Evolutionary conservation across 305 asterid genomes (phyloP).

Genomic region (Plantago coronopus): DNA sequence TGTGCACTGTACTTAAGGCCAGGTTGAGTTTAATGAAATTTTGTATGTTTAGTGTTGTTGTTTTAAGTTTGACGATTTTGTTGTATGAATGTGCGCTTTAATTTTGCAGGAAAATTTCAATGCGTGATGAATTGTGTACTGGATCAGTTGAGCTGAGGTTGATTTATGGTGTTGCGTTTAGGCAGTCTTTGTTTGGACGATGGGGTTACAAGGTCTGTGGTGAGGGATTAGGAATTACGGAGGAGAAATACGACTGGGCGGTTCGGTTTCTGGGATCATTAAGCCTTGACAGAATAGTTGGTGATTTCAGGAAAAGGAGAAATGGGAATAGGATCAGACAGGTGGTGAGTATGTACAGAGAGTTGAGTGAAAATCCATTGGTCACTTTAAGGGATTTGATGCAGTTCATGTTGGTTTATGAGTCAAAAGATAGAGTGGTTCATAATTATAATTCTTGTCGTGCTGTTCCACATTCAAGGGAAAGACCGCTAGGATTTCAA

Average conservation of each 20-base stretch:
- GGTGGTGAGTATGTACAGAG: constrained; percentile 38
- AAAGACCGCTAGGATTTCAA: constrained; percentile 35
- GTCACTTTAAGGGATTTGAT: constrained; percentile 52
- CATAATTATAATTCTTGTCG: constrained; percentile 18
- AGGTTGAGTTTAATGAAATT: constrained; percentile 38
- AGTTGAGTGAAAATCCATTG: constrained; percentile 39
- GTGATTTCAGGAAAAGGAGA: constrained; percentile 33
- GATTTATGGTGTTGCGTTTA: constrained; percentile 48
- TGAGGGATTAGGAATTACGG: constrained; percentile 39
- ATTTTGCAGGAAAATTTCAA: constrained; percentile 57
- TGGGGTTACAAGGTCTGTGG: constrained; percentile 59
- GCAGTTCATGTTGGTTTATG: constrained; percentile 40
- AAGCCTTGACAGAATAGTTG: constrained; percentile 37
- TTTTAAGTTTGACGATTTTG: not conserved
- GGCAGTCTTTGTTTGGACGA: constrained; percentile 50
- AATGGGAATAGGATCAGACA: constrained; percentile 33
- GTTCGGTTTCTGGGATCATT: constrained; percentile 40
- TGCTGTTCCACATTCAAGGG: constrained; percentile 24
- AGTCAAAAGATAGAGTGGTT: constrained; percentile 22
- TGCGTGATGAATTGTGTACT: constrained; percentile 33
- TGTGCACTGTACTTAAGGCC: constrained; percentile 51
- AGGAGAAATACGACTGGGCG: constrained; percentile 35
- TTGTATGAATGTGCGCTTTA: not conserved
- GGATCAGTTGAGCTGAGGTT: constrained; percentile 45
- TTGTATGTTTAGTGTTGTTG: constrained; percentile 2